Evolutionary conservation across 805 yeast species (phyloP).

Genomic region (Metschnikowia hibisci): DNA sequence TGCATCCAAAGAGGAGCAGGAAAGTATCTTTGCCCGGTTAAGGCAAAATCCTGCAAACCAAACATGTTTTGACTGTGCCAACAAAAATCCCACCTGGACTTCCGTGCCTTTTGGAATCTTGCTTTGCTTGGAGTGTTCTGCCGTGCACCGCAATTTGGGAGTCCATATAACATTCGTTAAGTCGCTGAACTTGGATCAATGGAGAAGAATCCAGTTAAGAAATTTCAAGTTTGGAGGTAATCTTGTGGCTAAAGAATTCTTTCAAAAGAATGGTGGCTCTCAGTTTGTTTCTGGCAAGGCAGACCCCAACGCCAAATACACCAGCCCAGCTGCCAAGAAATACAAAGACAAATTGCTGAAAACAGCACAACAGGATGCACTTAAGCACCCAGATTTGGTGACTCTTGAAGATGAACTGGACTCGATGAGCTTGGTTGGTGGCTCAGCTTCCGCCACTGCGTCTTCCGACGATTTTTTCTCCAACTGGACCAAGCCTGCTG

Average conservation of each 20-base stretch:
- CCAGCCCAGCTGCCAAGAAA: conserved; percentile 70
- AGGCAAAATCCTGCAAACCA: conserved; percentile 70
- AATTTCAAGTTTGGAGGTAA: conserved; percentile 94
- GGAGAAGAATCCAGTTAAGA: conserved; percentile 88
- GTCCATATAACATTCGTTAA: conserved; percentile 95
- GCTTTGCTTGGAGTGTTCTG: conserved; percentile 90
- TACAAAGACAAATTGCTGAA: conserved; percentile 78
- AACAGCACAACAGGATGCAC: conserved; percentile 62
- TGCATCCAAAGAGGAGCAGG: conserved; percentile 69
- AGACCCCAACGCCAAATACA: conserved; percentile 75
- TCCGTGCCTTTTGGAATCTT: conserved; percentile 94
- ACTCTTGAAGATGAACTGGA: conserved; percentile 88
- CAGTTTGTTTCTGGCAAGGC: conserved; percentile 50
- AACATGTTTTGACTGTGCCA: conserved; percentile 88
- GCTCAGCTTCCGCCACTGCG: conserved; percentile 35
- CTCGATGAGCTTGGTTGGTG: conserved; percentile 26
- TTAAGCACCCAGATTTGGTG: conserved; percentile 66
- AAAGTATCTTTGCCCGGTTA: conserved; percentile 58
- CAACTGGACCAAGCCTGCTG: conserved; percentile 81
- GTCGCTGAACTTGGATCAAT: conserved; percentile 86
- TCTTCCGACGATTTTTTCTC: conserved; percentile 84
- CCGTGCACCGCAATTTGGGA: conserved; percentile 92
- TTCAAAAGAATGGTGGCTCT: conserved; percentile 81
- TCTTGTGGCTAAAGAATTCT: conserved; percentile 77
- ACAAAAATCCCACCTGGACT: conserved; percentile 97